A percentile compares a stretch with the other conserved stretches of the same genome.
phyloP scores from a whole-genome alignment of 192 early-diverging fungal genomes.

The Gaertneriomyces sp. region DNA sequence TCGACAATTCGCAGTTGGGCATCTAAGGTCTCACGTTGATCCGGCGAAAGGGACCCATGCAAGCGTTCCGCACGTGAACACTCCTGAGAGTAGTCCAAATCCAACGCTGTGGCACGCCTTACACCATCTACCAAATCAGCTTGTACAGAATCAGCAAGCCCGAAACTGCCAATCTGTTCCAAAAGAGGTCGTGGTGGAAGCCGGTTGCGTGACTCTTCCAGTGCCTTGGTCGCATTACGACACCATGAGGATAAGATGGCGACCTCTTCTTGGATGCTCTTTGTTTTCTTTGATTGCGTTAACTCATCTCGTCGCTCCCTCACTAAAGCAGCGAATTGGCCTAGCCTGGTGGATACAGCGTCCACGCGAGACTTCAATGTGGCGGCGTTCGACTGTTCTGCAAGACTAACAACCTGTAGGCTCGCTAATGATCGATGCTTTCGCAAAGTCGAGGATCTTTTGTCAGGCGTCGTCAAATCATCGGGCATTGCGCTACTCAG shows the following conservation, averaged over 20 bases:
- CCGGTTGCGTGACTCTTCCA: not conserved
- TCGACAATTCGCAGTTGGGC: slow-evolving; percentile 3
- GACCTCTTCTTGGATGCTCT: slow-evolving; percentile 9
- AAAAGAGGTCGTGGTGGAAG: slow-evolving; percentile 10
- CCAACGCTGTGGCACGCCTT: no score
- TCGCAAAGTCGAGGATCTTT: not conserved
- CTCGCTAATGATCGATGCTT: slow-evolving; percentile 7
- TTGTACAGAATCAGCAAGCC: no score
- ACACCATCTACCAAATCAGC: no score
- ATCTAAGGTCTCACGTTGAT: no score
- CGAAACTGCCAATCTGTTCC: not conserved
- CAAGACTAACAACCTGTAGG: slow-evolving; percentile 2
- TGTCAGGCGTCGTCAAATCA: not conserved
- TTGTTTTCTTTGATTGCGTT: not conserved
- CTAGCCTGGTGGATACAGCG: slow-evolving; percentile 4
- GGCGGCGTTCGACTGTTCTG: slow-evolving; percentile 5
- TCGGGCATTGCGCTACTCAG: not conserved
- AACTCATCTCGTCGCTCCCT: not conserved
- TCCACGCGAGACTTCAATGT: slow-evolving; percentile 9
- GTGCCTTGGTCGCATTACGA: not conserved
- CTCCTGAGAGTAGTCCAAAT: no score
- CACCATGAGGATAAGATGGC: slow-evolving; percentile 7
- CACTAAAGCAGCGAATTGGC: not conserved
- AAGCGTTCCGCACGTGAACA: no score
- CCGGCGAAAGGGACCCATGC: no score